These are phyloP conservation scores for Heritiera fomes DNA, from an alignment of 345 rosid genomes.

Conservation along the genomic window DNA sequence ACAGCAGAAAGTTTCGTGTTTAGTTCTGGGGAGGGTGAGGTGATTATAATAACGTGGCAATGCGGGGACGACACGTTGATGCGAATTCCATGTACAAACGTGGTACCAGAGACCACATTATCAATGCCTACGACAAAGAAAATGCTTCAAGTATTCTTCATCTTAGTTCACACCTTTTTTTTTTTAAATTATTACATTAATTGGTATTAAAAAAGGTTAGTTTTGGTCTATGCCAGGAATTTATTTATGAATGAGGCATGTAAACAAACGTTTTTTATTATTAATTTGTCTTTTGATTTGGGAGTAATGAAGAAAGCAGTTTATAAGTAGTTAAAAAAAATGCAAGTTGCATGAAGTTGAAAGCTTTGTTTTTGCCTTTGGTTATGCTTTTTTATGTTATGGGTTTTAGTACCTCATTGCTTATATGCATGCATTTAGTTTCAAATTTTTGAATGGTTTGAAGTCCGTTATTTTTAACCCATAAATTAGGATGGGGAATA, in stretches of 20 bases:
- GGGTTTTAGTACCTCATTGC: not conserved
- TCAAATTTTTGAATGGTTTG: not conserved
- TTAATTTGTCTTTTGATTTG: not conserved
- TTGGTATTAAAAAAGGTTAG: not conserved
- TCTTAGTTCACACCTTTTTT: not conserved
- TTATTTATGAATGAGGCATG: not conserved
- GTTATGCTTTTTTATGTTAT: not conserved
- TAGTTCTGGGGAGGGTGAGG: constrained; percentile 26
- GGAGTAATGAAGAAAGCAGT: not conserved
- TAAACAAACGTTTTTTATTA: not conserved
- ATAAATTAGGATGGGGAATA: not conserved
- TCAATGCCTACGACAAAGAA: constrained; percentile 49
- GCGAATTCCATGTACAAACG: constrained; percentile 45
- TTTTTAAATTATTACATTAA: not conserved
- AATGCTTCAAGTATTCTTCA: constrained; percentile 47
- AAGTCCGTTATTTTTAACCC: not conserved
- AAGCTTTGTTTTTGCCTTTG: not conserved
- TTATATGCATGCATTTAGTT: not conserved
- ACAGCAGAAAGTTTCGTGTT: constrained; percentile 18
- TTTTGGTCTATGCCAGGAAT: not conserved
- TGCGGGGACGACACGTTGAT: constrained; percentile 77
- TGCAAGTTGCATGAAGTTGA: not conserved
- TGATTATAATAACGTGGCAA: constrained; percentile 30
- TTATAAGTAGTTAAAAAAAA: not conserved
- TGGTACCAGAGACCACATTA: constrained; percentile 46